phyloP scores from a whole-genome alignment of 192 early-diverging fungal genomes.

The Allomyces macrogynus region DNA sequence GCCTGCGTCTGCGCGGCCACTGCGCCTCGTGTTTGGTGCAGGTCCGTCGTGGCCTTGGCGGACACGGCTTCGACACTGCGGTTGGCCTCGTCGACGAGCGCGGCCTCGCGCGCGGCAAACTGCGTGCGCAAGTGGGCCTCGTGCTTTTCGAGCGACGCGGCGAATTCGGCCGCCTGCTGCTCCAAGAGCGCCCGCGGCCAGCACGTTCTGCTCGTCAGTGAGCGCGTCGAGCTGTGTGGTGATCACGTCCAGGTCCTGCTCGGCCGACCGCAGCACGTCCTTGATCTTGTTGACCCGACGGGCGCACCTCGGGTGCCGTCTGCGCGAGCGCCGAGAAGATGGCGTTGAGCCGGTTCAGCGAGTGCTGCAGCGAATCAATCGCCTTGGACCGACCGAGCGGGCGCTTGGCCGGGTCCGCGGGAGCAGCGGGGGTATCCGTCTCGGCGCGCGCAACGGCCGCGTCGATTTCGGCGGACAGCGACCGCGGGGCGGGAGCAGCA shows the following conservation, averaged over 20 bases:
- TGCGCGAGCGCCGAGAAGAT: not conserved
- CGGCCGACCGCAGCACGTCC: not conserved
- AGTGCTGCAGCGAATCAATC: constrained; percentile 3
- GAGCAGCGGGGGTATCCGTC: constrained; percentile 3
- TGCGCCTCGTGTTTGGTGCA: constrained; percentile 11
- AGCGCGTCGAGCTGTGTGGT: constrained; percentile 17
- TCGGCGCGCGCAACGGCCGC: not conserved
- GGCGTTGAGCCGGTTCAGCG: constrained; percentile 4
- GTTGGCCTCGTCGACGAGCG: constrained; percentile 36
- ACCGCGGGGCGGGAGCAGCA: not conserved
- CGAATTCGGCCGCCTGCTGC: constrained; percentile 23
- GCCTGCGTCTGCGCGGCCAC: constrained; percentile 19
- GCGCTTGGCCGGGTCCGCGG: constrained; percentile 7
- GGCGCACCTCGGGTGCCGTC: not conserved
- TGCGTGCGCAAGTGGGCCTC: constrained; percentile 15
- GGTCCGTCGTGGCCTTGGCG: constrained; percentile 9
- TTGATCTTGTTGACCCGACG: not conserved
- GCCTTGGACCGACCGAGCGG: not conserved
- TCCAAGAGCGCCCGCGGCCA: constrained; percentile 18
- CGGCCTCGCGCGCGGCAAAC: constrained; percentile 23
- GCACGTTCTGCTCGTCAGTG: constrained; percentile 11
- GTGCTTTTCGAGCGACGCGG: constrained; percentile 21
- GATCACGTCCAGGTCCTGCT: constrained; percentile 6
- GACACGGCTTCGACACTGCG: constrained; percentile 10
- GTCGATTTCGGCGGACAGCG: constrained; percentile 2